Base-by-base conservation (phyloP, 1,284 basidiomycete species). In the Sphaerobolus stellatus region DNA sequence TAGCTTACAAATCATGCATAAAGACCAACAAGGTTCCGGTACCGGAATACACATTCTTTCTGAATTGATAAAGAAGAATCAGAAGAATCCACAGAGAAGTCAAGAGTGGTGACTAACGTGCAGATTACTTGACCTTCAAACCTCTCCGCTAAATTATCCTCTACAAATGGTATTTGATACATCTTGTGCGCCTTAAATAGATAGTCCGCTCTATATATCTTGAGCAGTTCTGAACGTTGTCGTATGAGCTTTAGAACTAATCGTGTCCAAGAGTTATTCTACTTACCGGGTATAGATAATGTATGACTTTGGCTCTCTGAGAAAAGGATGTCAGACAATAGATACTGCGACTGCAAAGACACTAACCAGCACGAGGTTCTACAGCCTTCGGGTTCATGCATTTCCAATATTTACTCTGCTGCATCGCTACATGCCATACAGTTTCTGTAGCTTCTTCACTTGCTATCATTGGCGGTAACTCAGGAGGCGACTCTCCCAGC, bases 331-430 rank as follows among this genome's bases (percentile, higher is more conserved):
- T 57, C 47, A 36, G 25, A 30, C 30, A 20, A 29, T 56, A 44
- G 13, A 24, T 5, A 18, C 22, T 47, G 44, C 22, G 49, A 53
- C 18, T 7, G 52, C 31, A 47, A 8, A 31, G 14, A 40, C 25
- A 50, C 58, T n/a, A 59, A 85, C 89, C 83, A 75, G 88, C 86
- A 52, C 80, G 78, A 9, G 92, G 90, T 66, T 93, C 89, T 62
- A 86, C 90, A 16, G 81, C 76, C 66, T 86, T 88, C 0, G 86
- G 85, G 64, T 88, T 83, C 44, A 98, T 78, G 60, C 75, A 86
- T 68, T 88, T 92, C 97, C 97, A 99, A 66, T 90, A 91, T 66
- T 86, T 88, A 64, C 87, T 89, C 67, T 98, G 96, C 49, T 91
- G 82, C 61, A 82, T 81, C 3, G 91, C 88, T 4, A 96, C 93